phyloP scores from a whole-genome alignment of 805 yeast genomes.

The Blastobotrys peoriensis region DNA sequence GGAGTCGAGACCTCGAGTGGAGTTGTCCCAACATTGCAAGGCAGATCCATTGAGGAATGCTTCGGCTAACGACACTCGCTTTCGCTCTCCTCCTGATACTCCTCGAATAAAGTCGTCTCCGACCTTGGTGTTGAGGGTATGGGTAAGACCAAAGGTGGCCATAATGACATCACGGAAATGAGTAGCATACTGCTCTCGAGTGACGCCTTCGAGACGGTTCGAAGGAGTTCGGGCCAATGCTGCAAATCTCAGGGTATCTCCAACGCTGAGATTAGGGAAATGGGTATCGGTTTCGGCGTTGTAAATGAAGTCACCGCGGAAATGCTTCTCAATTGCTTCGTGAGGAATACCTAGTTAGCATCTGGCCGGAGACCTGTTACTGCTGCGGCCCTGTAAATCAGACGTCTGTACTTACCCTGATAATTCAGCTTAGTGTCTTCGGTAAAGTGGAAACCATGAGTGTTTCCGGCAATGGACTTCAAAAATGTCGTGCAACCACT shows the following conservation, averaged over 20 bases:
- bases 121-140: slow-evolving; percentile 39
- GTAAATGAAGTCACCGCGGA: slow-evolving; percentile 59
- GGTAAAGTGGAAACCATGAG: slow-evolving; percentile 41
- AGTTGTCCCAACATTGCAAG: slow-evolving; percentile 59
- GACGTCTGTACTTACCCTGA: slow-evolving; percentile 36
- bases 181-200: slow-evolving; percentile 43
- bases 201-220: slow-evolving; percentile 47
- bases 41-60: slow-evolving; percentile 41
- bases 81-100: slow-evolving; percentile 54
- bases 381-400: slow-evolving; percentile 48
- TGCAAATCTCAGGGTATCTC: slow-evolving; percentile 51
- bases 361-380: slow-evolving; percentile 39
- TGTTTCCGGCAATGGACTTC: slow-evolving; percentile 47
- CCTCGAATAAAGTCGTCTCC: slow-evolving; percentile 48
- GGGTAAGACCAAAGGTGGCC: slow-evolving; percentile 40
- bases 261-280: slow-evolving; percentile 59
- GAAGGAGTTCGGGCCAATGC: slow-evolving; percentile 51
- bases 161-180: slow-evolving; percentile 46
- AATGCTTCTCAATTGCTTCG: slow-evolving; percentile 39
- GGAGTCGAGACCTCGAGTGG: slow-evolving; percentile 66
- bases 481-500: slow-evolving; percentile 61
- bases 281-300: slow-evolving; percentile 60
- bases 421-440: slow-evolving; percentile 37
- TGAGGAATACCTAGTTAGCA: slow-evolving; percentile 46
- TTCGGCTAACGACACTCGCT: slow-evolving; percentile 51